These are phyloP conservation scores for Aquilaria agallochum DNA, from an alignment of 441 rosid species.

Conservation along the genomic window DNA sequence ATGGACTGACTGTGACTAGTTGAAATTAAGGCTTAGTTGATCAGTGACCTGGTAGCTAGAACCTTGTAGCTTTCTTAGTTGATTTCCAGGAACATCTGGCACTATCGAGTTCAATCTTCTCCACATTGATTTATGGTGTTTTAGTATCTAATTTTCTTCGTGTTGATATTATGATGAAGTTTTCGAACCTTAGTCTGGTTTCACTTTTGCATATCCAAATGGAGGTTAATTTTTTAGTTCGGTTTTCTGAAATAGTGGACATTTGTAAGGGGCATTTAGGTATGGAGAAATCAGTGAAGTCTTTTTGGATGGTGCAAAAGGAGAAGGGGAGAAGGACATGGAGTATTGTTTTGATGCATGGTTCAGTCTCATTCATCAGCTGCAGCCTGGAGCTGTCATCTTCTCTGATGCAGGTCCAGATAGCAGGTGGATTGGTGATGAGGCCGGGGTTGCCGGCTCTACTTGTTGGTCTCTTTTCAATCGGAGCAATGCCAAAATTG, in stretches of 20 bases:
- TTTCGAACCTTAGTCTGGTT: too few relatives aligned
- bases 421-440: constrained; percentile 80
- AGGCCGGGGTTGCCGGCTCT: constrained; percentile 61
- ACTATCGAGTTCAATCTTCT: too few relatives aligned
- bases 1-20: neutral
- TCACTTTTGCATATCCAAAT: too few relatives aligned
- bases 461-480: constrained; percentile 94
- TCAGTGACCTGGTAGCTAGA: neutral
- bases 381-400: constrained; percentile 68
- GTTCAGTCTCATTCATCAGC: constrained; percentile 80
- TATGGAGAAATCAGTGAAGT: constrained; percentile 86
- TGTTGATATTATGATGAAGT: too few relatives aligned
- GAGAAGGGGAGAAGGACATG: constrained; percentile 76
- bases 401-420: constrained; percentile 95
- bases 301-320: constrained; percentile 83
- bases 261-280: constrained; percentile 24
- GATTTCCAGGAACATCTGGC: neutral
- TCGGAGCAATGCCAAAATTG: constrained; percentile 52
- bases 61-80: neutral
- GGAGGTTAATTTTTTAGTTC: too few relatives aligned
- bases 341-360: constrained; percentile 71
- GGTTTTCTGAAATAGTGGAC: too few relatives aligned
- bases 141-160: too few relatives aligned
- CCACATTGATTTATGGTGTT: too few relatives aligned
- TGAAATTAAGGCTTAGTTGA: neutral